These are phyloP conservation scores for Thermomyces lanuginosus DNA, from an alignment of 2,329 filamentous ascomycete species.

Conservation along the genomic window DNA sequence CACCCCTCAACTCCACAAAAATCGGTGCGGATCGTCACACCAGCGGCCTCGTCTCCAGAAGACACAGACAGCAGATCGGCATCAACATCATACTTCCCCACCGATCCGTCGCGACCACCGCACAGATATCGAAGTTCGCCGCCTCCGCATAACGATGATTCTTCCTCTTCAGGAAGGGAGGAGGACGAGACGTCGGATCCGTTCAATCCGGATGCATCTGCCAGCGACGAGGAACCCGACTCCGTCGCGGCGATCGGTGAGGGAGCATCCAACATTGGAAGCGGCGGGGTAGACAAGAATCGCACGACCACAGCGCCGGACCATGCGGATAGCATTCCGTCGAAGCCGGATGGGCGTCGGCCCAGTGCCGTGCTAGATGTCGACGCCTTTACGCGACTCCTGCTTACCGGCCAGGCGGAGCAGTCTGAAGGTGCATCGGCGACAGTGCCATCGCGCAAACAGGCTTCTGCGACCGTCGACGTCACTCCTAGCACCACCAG, in stretches of 20 bases:
- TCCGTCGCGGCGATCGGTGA: neutral
- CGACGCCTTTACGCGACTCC: constrained; percentile 57
- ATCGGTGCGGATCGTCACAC: constrained; percentile 22
- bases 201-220: constrained; percentile 19
- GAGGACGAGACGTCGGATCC: constrained; percentile 22
- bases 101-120: constrained; percentile 1
- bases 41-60: constrained; percentile 17
- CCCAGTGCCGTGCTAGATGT: constrained; percentile 46
- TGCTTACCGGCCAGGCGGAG: constrained; percentile 54
- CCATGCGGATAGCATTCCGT: neutral
- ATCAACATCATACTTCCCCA: constrained; percentile 6
- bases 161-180: too few relatives aligned
- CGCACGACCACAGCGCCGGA: neutral
- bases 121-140: constrained; percentile 1
- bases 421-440: constrained; percentile 9
- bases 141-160: constrained; percentile 11
- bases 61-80: too few relatives aligned
- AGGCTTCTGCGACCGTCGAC: too few relatives aligned
- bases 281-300: neutral
- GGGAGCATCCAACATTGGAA: neutral
- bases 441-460: constrained; percentile 5
- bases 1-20: constrained; percentile 8
- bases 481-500: neutral
- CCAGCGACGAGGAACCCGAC: constrained; percentile 2
- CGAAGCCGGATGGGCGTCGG: neutral